Evolutionary conservation across 2,329 filamentous ascomycete genomes (phyloP).

Genomic region (Herpotrichia juniperi): DNA sequence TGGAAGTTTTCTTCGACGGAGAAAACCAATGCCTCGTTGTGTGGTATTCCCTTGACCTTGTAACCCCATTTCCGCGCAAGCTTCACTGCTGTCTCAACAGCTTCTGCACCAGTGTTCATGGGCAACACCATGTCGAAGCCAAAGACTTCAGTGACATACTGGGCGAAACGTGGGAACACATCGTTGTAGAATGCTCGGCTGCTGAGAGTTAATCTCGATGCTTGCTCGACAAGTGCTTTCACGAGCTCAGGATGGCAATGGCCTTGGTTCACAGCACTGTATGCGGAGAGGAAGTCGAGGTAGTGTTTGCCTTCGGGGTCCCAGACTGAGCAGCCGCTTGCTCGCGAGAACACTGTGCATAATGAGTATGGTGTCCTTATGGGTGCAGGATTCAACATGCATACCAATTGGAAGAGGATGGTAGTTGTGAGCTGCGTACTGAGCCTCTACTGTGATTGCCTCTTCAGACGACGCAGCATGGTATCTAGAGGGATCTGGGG

Average conservation of each 20-base stretch:
- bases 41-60: slow-evolving; percentile 89
- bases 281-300: slow-evolving; percentile 96
- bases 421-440: slow-evolving; percentile 97
- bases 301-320: slow-evolving; percentile 93
- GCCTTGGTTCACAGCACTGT: slow-evolving; percentile 97
- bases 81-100: slow-evolving; percentile 95
- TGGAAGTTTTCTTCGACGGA: slow-evolving; percentile 93
- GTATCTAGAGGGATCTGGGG: slow-evolving; percentile 55
- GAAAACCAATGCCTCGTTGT: slow-evolving; percentile 84
- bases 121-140: slow-evolving; percentile 97
- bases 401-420: slow-evolving; percentile 85
- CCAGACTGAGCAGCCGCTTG: slow-evolving; percentile 88
- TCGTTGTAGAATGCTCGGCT: slow-evolving; percentile 98
- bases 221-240: slow-evolving; percentile 88
- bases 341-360: slow-evolving; percentile 69
- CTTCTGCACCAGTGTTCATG: slow-evolving; percentile 98
- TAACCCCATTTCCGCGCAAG: slow-evolving; percentile 98
- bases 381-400: slow-evolving; percentile 2
- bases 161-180: slow-evolving; percentile 93
- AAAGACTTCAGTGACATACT: slow-evolving; percentile 87
- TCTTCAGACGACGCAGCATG: slow-evolving; percentile 79
- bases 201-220: slow-evolving; percentile 85
- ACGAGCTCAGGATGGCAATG: slow-evolving; percentile 97
- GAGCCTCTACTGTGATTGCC: slow-evolving; percentile 81
- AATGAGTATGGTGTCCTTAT: slow-evolving; percentile 16